Base-by-base conservation (phyloP, 2,329 filamentous ascomycete genomes). In the Trichoderma atrobrunneum region DNA sequence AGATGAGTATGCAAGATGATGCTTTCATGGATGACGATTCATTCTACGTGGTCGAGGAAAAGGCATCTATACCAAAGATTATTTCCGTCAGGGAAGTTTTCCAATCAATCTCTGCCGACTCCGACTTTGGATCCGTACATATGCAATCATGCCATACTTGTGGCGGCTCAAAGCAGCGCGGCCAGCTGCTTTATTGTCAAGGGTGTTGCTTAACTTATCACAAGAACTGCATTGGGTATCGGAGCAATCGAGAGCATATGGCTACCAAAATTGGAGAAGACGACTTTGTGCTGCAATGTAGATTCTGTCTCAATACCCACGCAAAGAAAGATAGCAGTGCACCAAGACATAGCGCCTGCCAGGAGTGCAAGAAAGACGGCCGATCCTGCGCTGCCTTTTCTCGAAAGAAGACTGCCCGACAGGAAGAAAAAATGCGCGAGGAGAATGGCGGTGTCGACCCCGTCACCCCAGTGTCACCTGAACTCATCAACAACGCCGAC, bases 191-290 rank as follows among this genome's bases (percentile, higher is more conserved):
- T 39, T 91, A 91, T 78, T 99, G 96, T 76, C 97, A 99, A 82
- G 96, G 96, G 34, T 99, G 96, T 79, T 94, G 91, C 2, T 85
- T 91, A 62, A 87, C 92, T 0, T 97, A 94, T 76, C 96, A 99
- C 81, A 93, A 93, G 80, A 83, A 83, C 54, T 99, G 96, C 78
- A 85, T 99, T 32, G 94, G 95, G 1, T 85, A 87, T 63, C 89
- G 96, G 64, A 88, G 87, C 66, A 84, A 80, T 14, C 88, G 96
- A 73, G 94, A 97, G n/a, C 96, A 98, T 79, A 84, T 96, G 43
- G 93, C 93, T 11, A 98, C 94, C 28, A 99, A 98, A 80, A 82
- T 98, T 67, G 90, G 86, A 2, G 85, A 91, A 1, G 89, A 91
- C 2, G 82, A 91, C 48, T 98, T 97, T 76, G 91, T 99, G 18